Evolutionary conservation across 2,329 filamentous ascomycete genomes (phyloP), one percentile per base, ranked within the genome.

Genomic region (Fusarium multiceps): DNA sequence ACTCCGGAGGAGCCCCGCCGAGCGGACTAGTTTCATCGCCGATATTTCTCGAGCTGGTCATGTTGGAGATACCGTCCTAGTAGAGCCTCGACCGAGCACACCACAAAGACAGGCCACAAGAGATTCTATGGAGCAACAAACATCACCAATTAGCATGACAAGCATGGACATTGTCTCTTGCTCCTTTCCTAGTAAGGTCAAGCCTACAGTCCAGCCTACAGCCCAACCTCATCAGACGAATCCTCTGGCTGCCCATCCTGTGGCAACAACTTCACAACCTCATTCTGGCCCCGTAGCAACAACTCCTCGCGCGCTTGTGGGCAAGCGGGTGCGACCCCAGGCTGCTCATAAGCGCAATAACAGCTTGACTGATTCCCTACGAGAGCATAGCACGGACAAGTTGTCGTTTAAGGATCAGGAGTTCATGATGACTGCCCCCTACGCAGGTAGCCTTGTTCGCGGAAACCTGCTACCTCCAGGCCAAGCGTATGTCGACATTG

Each of bases 391-490:
- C 23, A 79, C 80, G 8, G 86, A 88, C 47, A 86, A 83, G 63
- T 76, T 84, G 6, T 77, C 84, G 4, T 83, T 84, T 67, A 87
- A 86, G 67, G 87, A 87, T 23, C 82, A 84, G 6, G 88, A 90
- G 61, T 80, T 90, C 18, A 79, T 89, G 16, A 85, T 90, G 68
- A 85, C 89, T 12, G 83, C 90, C 23, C 89, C 91, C 14, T 91
- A 93, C 74, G 90, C 91, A 6, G 93, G 94, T 12, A 95, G 92
- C 69, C 87, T 99, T 40, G 94, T 98, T 21, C 89, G 95, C 53
- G 96, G 96, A 16, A 93, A 94, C 62, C 78, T 97, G 8, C 88
- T 97, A 66, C 93, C 94, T 18, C 96, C 95, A 3, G 89, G 88
- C 1, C 92, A 96, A 65, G 89, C 94, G 0, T 93, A 92, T 76